Evolutionary conservation across 2,329 filamentous ascomycete species (phyloP), one percentile per base, ranked within the genome.

Genomic region (Penicillium sp.): DNA sequence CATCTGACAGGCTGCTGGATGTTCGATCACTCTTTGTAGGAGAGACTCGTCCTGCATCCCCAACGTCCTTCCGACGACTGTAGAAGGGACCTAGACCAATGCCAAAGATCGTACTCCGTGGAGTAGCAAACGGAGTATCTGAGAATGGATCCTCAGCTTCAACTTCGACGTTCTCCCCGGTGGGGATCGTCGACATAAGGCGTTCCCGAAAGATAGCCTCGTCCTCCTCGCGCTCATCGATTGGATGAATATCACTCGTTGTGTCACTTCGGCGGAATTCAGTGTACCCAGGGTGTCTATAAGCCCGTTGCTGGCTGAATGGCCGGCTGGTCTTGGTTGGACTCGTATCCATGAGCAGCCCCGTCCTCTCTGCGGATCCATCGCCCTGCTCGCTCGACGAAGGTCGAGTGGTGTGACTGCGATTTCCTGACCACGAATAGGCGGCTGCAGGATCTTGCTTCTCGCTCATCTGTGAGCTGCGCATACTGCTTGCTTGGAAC

Each of bases 171-270:
- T 43, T 50, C 6, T 44, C 39, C n/a, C 43, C 50, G 7, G 51
- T 25, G 10, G 60, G 60, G 18, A 62, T 54, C 1, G 56, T 62
- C 10, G 61, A 50, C 61, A 62, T 56, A 2, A 63, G 41, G 18
- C 52, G 50, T 46, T 63, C 61, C 25, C 58, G 51, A 48, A 62
- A 53, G 14, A 55, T 51, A 1, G 74, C 74, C 51, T 82, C 80
- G 45, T 84, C 80, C 55, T 85, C 83, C 52, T 86, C 83, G 11
- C 78, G 70, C 63, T 84, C 81, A 33, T 84, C 82, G 41, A 87
- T 87, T 0, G 82, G 81, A 62, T 85, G 83, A 24, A 86, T 86
- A 22, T 76, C 72, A 3, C 79, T 78, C 28, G 79, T 77, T 7
- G 76, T 76, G 16, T 78, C 75, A 50, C 72, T 77, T 28, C 76